phyloP scores from a whole-genome alignment of 345 rosid species.

The Aquilaria sinensis region DNA sequence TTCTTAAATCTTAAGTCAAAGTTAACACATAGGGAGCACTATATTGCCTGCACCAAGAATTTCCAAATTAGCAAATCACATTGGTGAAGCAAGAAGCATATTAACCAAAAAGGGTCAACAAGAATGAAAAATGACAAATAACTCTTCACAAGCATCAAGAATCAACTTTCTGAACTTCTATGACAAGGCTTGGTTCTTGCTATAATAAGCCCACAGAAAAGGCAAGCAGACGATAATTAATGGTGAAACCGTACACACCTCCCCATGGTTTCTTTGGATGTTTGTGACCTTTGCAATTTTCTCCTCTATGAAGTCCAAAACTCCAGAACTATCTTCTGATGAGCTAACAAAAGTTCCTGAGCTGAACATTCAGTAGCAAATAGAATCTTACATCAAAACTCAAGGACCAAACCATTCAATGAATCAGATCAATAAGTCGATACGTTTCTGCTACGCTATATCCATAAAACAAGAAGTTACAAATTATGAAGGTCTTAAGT shows the following conservation, averaged over 20 bases:
- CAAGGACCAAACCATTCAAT: constrained; percentile 6
- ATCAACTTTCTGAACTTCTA: no score
- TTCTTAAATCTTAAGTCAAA: no score
- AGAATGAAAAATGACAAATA: no score
- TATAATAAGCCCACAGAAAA: no score
- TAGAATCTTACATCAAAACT: constrained; percentile 4
- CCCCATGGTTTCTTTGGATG: constrained; percentile 65
- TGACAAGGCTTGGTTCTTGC: no score
- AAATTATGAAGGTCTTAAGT: background rate
- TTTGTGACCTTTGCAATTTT: constrained; percentile 72
- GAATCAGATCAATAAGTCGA: background rate
- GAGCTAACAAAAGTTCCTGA: constrained; percentile 70
- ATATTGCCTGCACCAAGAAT: no score
- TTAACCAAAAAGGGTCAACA: no score
- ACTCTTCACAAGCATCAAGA: no score
- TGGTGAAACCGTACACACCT: constrained; percentile 28
- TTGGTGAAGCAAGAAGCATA: no score
- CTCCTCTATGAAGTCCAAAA: constrained; percentile 43
- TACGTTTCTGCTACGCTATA: background rate
- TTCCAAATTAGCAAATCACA: no score
- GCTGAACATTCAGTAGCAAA: constrained; percentile 26
- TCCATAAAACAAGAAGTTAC: constrained; percentile 2
- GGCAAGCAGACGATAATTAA: no score
- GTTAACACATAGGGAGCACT: no score
- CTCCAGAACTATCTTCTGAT: constrained; percentile 58